Evolutionary conservation across 768 basidiomycete species (phyloP), one percentile per base, ranked within the genome.

Genomic region (Paxillus rubicundulus): DNA sequence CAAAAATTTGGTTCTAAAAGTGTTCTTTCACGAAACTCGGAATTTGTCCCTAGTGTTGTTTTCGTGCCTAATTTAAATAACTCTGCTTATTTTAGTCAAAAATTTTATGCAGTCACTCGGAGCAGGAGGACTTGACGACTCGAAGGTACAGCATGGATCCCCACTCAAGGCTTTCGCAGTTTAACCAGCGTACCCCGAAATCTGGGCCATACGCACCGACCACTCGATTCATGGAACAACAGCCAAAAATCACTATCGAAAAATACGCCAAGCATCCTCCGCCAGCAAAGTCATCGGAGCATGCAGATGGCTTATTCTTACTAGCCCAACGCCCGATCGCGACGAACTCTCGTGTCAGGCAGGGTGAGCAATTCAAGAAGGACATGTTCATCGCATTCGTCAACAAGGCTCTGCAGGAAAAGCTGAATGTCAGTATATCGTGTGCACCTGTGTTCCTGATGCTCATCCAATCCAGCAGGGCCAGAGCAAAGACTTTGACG

Each of bases 341-440:
- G 17, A 89, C 88, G 13, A 92, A 91, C 64, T 85, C 89, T 0
- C 77, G 89, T 40, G 74, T 92, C 17, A 88, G 85, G 61, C 81
- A 86, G 63, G 87, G 86, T 65, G 87, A 91, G 61, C 80, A 82
- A 56, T 82, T 85, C 53, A 79, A 82, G 59, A 86, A 85, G 64
- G 87, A 89, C 61, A 89, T 95, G 84, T 89, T 89, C 64, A 78
- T 92, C 12, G 82, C 86, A 1, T 93, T 89, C 54, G 82, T 95
- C 24, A 82, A 84, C 59, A 89, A 90, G 62, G 89, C 92, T 5
- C 71, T 96, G 33, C 81, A 84, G 43, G 82, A 89, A 66, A 90
- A 88, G 64, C 64, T 76, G 13, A 74, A 81, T 60, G 92, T 92
- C 60, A 60, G 84, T 72, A 44, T 49, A 18, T 60, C 56, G 45